phyloP scores from a whole-genome alignment of 2,329 filamentous ascomycete genomes.

The Calycina marina region DNA sequence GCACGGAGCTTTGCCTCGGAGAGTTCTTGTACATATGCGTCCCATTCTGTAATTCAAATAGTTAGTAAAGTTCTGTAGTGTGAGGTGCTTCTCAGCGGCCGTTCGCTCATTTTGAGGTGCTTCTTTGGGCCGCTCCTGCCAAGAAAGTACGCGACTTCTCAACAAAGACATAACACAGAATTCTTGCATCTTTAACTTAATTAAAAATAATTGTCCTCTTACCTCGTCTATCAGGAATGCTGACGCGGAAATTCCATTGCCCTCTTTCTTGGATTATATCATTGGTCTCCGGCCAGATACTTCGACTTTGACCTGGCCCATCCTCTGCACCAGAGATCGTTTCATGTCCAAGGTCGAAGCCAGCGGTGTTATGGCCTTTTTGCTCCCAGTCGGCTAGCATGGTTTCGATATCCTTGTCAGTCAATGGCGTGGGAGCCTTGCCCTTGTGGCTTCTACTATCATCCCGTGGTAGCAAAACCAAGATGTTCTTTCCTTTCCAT shows the following conservation, averaged over 20 bases:
- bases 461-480: slow-evolving; percentile 54
- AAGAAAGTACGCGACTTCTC: no score
- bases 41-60: slow-evolving; percentile 35
- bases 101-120: no score
- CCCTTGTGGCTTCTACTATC: slow-evolving; percentile 47
- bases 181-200: background rate
- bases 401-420: slow-evolving; percentile 37
- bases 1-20: slow-evolving; percentile 87
- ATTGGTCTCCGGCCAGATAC: slow-evolving; percentile 49
- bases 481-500: slow-evolving; percentile 62
- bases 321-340: slow-evolving; percentile 9
- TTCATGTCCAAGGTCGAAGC: slow-evolving; percentile 48
- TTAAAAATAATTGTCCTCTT: slow-evolving; percentile 5
- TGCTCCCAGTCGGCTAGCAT: slow-evolving; percentile 55
- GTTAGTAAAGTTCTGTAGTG: slow-evolving; percentile 6
- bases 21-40: slow-evolving; percentile 66
- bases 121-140: no score
- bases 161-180: no score
- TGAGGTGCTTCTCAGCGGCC: no score
- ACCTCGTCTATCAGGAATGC: slow-evolving; percentile 38
- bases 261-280: slow-evolving; percentile 43
- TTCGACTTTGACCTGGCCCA: slow-evolving; percentile 41
- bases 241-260: slow-evolving; percentile 41
- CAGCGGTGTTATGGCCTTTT: slow-evolving; percentile 52
- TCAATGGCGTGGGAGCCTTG: slow-evolving; percentile 38